A percentile compares a stretch with the other conserved stretches of the same genome.
Conservation (phyloP, 805 yeast genomes). For the Hermanozyma aechmeae region DNA sequence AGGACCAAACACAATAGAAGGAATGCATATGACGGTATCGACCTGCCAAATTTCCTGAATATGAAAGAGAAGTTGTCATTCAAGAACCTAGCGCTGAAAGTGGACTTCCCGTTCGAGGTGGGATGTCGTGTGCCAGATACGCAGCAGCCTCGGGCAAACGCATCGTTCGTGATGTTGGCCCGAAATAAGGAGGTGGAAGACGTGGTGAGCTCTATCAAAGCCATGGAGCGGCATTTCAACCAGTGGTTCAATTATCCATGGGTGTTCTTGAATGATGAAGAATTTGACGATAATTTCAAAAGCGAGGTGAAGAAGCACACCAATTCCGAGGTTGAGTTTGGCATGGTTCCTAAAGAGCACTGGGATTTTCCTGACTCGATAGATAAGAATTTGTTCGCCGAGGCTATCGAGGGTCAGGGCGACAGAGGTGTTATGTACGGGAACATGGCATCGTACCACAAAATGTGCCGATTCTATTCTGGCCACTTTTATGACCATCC, state of each 20-base stretch:
- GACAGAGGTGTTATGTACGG: constrained; percentile 84
- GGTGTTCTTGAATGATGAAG: constrained; percentile 78
- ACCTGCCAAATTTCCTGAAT: constrained; percentile 5
- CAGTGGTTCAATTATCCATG: constrained; percentile 94
- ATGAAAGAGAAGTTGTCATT: constrained; percentile 6
- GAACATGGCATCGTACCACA: constrained; percentile 71
- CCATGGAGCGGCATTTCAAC: constrained; percentile 82
- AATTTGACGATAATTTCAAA: constrained; percentile 59
- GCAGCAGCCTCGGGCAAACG: constrained; percentile 50
- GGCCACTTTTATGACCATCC: constrained; percentile 79
- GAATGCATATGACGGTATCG: constrained; percentile 1
- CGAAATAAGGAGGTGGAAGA: constrained; percentile 73
- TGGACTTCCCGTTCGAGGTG: constrained; percentile 36
- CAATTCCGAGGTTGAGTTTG: constrained; percentile 61
- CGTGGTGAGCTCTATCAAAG: constrained; percentile 62
- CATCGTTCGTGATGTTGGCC: constrained; percentile 77
- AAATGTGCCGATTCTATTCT: constrained; percentile 80
- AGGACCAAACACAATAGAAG: background rate
- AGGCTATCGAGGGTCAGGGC: constrained; percentile 63
- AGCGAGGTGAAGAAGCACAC: constrained; percentile 42
- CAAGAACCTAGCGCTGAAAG: constrained; percentile 8
- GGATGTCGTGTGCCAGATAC: constrained; percentile 47
- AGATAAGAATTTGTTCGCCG: constrained; percentile 37
- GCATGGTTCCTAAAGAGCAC: constrained; percentile 41
- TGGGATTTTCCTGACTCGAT: constrained; percentile 58